Evolutionary conservation across 1,284 basidiomycete genomes (phyloP), one percentile per base, ranked within the genome.

Genomic region (Melampsora larici-populina): DNA sequence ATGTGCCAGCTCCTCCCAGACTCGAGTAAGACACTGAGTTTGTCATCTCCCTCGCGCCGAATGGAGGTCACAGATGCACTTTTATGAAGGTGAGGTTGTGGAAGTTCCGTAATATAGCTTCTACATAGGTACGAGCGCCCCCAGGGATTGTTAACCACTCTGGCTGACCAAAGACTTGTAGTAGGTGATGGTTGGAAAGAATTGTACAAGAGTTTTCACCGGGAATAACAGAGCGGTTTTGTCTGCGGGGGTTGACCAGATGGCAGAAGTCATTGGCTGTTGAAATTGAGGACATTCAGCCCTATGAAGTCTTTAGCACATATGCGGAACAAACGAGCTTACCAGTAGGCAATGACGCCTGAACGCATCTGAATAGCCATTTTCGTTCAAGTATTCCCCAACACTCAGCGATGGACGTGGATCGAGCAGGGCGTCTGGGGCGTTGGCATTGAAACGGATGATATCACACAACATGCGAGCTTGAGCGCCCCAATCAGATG

Each of bases 391-490:
- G n/a, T n/a, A n/a, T n/a, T n/a, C n/a, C n/a, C n/a, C n/a, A 71
- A 93, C 90, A 6, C 89, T 90, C 18, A 89, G 81, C 18, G 88
- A 86, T 15, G 81, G 81, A 18, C 82, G 79, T 11, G 82, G 80
- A 0, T 79, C 79, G 6, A 81, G 79, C 4, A 86, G 78, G 4
- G 84, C 78, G 65, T 85, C 84, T 24, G 84, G 84, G 0, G 90
- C 87, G 81, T 88, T 90, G 2, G 89, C 87, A 81, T 92, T 92
- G 86, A 93, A 94, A 9, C 91, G 86, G 58, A 91, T 80, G 7
- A 93, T 87, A 80, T 94, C 92, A 82, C 90, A 92, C 5, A 92
- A 82, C 84, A 93, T 86, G 40, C 89, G 86, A 90, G 91, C 93
- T 86, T 92, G 89, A 6, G 85, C 81, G 0, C 89, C 87, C 43